Base-by-base conservation (phyloP, 805 yeast species). In the baker's yeast (Saccharomyces cerevisiae) region DNA sequence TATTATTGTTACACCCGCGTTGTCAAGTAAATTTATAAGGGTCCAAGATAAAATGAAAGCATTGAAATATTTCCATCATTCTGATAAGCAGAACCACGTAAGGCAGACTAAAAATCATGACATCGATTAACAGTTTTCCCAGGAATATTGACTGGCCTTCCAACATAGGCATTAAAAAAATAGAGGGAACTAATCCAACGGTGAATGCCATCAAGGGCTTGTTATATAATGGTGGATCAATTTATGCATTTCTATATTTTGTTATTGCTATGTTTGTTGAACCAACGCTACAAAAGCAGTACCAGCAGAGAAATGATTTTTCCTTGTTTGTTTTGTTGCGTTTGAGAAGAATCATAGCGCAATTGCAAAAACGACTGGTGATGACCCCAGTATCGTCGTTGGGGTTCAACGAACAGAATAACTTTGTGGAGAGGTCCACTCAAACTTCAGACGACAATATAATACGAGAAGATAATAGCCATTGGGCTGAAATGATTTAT, bases 331-430 rank as follows among this genome's bases (percentile, higher is more conserved):
- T 69, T 1, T 64, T 74, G 13, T 29, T 60, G 2, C 62, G 62
- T 27, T 56, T 74, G 26, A 60, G 74, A 24, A 65, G 61, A 46
- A 24, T 63, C 1, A 65, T 59, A 3, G 22, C 32, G 24, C 50
- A 56, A 1, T 53, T 67, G n/a, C 57, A 70, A 6, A 56, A 65
- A 21, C 64, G 62, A 17, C 57, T 69, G 41, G 62, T 61, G 22
- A 55, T 51, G 28, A 70, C 77, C 0, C 77, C 81, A 3, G 61
- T 73, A 3, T 72, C 77, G n/a, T 72, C 72, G 10, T 62, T 77
- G 13, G 76, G 73, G 24, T 73, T 73, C 57, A 74, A 74, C 41
- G 76, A 73, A 28, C 61, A 61, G 24, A 57, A 68, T 26, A 69
- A 72, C 50, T 67, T 72, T 9, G 53, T 65, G 13, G 70, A 67